Evolutionary conservation across 345 rosid species (phyloP), one percentile per base, ranked within the genome.

Genomic region (Erucastrum elatum): DNA sequence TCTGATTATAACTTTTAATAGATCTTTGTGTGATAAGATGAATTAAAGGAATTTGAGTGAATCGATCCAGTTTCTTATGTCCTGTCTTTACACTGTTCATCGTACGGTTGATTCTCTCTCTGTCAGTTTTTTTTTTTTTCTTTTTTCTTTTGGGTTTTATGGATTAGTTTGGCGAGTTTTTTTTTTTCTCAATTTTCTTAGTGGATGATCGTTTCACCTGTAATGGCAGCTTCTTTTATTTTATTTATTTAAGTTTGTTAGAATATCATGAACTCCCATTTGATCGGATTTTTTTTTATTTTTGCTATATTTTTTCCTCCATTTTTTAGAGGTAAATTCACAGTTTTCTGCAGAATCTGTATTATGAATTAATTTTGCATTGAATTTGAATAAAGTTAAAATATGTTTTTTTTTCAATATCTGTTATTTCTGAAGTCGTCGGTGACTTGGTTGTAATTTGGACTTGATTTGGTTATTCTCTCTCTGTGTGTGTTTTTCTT

Each of bases 51-150:
- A 46, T 78, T 78, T 72, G 68, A 59, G 56, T 66, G 77, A 79
- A 31, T 79, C 64, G 77, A 79, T 79, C 68, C 74, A 59, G 41
- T 39, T 72, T 17, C 68, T 78, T 39, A 67, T 72, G 15, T 68
- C 27, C 29, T 8, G 31, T 76, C 68, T 70, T 33, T 33, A 7
- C 60, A 58, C 81, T 78, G 77, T 72, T 66, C 77, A 78, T 72
- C 51, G 77, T 65, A 78, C 77, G 72, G 35, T 64, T 61, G 67
- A 13, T 77, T 66, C 8, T 33, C 35, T 33, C 56, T 65, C 39
- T 78, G 49, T 72, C 62, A 44, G 74, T 25, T 66, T 78, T 6
- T 58, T 71, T 60, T 59, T 31, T 56, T 56, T 56, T 56, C 9
- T 13, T 51, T 1, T 51, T 55, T 15, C 13, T 31, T 46, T 71